A percentile compares a stretch with the other conserved stretches of the same genome.
Evolutionary conservation across 306 rosid genomes (phyloP).

Genomic region (Castanea crenata): DNA sequence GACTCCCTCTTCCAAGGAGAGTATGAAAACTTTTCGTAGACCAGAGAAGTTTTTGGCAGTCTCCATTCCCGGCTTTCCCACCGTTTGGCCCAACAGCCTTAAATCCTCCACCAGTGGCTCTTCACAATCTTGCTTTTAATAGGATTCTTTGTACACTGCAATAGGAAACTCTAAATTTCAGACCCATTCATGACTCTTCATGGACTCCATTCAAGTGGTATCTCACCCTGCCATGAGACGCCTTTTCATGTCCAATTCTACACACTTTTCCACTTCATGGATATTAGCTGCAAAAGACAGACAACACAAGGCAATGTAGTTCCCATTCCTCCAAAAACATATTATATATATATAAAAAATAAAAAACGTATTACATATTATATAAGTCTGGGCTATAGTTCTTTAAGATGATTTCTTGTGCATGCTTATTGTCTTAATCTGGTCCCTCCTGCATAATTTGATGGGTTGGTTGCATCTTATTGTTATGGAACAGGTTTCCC

Average conservation of each 20-base stretch:
- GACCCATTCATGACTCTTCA: background rate
- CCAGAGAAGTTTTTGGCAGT: background rate
- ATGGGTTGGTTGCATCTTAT: background rate
- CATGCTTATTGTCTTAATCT: background rate
- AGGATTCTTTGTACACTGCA: background rate
- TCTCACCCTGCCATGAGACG: background rate
- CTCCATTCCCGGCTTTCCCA: background rate
- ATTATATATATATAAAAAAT: background rate
- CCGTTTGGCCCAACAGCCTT: background rate
- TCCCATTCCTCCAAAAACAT: background rate
- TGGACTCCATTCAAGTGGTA: background rate
- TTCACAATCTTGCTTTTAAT: background rate
- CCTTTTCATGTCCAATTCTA: background rate
- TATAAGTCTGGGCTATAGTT: background rate
- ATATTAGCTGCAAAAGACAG: background rate
- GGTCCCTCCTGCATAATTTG: background rate
- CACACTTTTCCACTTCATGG: background rate
- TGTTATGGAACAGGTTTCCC: slow-evolving; percentile 56
- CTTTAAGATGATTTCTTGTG: background rate
- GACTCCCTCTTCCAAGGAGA: background rate
- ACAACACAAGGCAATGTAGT: background rate
- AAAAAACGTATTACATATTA: too few relatives aligned
- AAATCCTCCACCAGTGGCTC: background rate
- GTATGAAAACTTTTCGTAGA: background rate
- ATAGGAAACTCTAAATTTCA: background rate